Percentiles rank a stretch among this genome's conserved stretches.
phyloP scores from a whole-genome alignment of 331 rosid species.

The Pyracantha coccinea region DNA sequence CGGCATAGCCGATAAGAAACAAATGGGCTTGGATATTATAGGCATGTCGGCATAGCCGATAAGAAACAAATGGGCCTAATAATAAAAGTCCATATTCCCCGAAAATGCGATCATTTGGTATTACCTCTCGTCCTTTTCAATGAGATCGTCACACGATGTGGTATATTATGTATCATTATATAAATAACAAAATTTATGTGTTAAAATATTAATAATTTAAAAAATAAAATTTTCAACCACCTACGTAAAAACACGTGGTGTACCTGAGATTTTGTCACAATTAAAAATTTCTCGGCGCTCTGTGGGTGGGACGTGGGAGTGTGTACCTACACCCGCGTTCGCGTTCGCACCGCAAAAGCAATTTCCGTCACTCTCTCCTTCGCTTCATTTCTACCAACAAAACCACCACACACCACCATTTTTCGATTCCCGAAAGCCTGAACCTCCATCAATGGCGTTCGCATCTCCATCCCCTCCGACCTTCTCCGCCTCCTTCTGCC shows the following conservation, averaged over 20 bases:
- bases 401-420: not conserved
- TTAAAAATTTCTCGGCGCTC: too few species aligned
- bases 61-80: too few species aligned
- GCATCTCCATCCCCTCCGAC: conserved; percentile 47
- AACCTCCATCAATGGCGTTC: conserved; percentile 41
- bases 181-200: too few species aligned
- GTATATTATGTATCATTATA: too few species aligned
- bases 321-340: not conserved
- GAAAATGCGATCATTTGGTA: not conserved
- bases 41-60: not conserved
- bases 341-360: not conserved
- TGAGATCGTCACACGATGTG: too few species aligned
- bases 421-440: conserved; percentile 25
- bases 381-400: not conserved
- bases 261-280: too few species aligned
- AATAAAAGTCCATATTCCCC: not conserved
- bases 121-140: too few species aligned
- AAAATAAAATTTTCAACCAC: too few species aligned
- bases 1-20: not conserved
- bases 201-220: too few species aligned
- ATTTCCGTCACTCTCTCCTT: not conserved
- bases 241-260: too few species aligned
- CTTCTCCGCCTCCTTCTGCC: conserved; percentile 53
- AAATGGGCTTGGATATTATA: too few species aligned
- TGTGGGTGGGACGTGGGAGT: not conserved